Base-by-base conservation (phyloP, 2,329 filamentous ascomycete genomes). In the Penicillium sp. region DNA sequence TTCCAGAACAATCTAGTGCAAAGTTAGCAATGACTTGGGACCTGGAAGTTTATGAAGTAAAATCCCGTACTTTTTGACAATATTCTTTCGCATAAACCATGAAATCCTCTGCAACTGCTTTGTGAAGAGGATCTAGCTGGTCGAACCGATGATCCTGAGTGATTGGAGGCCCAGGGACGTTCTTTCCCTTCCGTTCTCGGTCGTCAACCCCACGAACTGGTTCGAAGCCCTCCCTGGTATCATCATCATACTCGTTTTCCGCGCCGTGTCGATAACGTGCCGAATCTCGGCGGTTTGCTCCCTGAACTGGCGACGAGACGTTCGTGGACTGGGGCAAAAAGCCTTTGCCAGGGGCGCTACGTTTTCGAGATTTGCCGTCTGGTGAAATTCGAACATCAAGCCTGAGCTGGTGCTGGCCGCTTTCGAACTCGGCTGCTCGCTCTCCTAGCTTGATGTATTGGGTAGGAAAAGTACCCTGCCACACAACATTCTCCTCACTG, bases 401-500 rank as follows among this genome's bases (percentile, higher is more conserved):
- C 61, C 82, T 81, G 64, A 89, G 62, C 64, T 74, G 73, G 29
- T 75, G 72, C 52, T 76, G 75, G 15, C 83, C 81, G 54, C 68
- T 69, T 21, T 76, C 71, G 66, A 84, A 87, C 17, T 84, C 79
- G 17, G 75, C 70, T 57, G 79, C 79, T 45, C 80, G 81, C n/a
- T 75, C 72, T 50, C 81, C 79, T 45, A 76, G 66, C 54, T 75
- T 71, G 53, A 81, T 67, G 73, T 97, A 97, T 67, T 91, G 88
- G 57, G 88, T 86, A 1, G 91, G 86, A 73, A 96, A 93, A 5
- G 86, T 86, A 51, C 80, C 81, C 48, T 79, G 80, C 72, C 89
- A 91, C 60, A 88, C 80, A 54, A 86, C 80, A 71, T 92, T 91
- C 38, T 89, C 80, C 76, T 97, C 92, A 15, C 75, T 77, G 29